Evolutionary conservation across 768 basidiomycete genomes (phyloP), one percentile per base, ranked within the genome.

Genomic region (Termitomyces titanicus): DNA sequence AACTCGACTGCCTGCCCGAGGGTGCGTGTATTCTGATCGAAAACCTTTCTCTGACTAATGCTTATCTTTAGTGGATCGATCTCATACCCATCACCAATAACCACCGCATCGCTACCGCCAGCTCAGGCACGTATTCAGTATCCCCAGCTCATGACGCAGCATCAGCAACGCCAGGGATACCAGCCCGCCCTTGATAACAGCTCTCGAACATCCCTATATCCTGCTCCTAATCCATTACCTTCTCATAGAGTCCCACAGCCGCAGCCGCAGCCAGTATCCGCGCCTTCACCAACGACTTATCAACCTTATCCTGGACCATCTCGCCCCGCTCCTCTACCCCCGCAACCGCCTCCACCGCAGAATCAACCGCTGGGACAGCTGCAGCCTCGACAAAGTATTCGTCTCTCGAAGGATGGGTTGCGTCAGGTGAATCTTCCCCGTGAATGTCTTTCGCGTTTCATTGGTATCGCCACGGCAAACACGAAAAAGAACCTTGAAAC

Each of bases 401-500:
- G 37, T 22, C 44, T 38, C 13, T 35, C 77, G 88, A 50, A 85
- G 85, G 68, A 76, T 75, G 54, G 56, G 2, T 44, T 63, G n/a
- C 56, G 61, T 25, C 56, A 47, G 0, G 83, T 94, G 6, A 75
- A 72, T 17, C 75, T 96, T 0, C 94, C 94, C 10, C 74, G 83
- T 7, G 83, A 86, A 20, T 84, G 87, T 55, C 77, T 94, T n/a
- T 75, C 79, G 2, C 79, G 85, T 2, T 96, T 96, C 72, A 68
- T 92, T 5, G 78, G 80, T 13, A 86, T 93, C 49, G 93, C 94
- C 1, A 77, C 80, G 24, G 77, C 84, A 25, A 95, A 95, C 66
- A 97, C 93, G 15, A 73, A 77, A 47, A 73, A 79, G 66, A 91
- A 92, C 62, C 75, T 81, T 50, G 94, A 97, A 74, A 97, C 94